Percentiles rank a stretch among this genome's conserved stretches.
Evolutionary conservation across 164 flowering plant genomes (phyloP).

Genomic region (Piper betle): DNA sequence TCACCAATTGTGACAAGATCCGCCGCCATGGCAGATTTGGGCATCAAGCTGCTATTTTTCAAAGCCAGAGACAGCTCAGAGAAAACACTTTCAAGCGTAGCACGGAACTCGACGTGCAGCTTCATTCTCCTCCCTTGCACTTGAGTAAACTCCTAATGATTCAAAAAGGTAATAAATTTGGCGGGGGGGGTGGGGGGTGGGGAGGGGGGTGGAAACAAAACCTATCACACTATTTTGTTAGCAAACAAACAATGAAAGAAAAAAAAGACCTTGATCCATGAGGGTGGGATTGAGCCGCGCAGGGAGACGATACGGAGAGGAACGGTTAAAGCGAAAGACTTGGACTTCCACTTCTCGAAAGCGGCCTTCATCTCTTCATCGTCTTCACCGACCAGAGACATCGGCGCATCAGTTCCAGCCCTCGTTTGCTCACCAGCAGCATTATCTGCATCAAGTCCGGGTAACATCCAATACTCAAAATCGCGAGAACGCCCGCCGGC

Average conservation of each 20-base stretch:
- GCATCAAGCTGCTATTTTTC: constrained; percentile 22
- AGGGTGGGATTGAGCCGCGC: constrained; percentile 64
- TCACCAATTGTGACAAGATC: constrained; percentile 80
- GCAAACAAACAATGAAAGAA: not conserved
- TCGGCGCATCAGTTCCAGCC: not conserved
- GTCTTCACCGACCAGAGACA: constrained; percentile 5
- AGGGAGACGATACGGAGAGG: constrained; percentile 66
- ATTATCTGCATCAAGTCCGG: not conserved
- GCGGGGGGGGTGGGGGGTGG: too few species aligned
- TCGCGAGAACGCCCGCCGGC: too few species aligned
- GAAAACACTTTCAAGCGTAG: constrained; percentile 46
- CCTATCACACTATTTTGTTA: too few species aligned
- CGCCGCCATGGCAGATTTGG: constrained; percentile 53
- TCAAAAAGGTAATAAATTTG: constrained; percentile 1
- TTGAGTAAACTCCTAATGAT: constrained; percentile 54
- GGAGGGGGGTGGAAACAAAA: too few species aligned
- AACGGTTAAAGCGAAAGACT: constrained; percentile 60
- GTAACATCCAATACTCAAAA: too few species aligned
- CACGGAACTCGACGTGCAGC: constrained; percentile 36
- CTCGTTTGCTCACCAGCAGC: not conserved
- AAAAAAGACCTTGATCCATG: constrained; percentile 23
- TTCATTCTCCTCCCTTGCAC: constrained; percentile 68
- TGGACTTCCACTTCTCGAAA: constrained; percentile 68
- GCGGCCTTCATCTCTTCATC: constrained; percentile 40
- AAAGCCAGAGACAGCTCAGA: constrained; percentile 34